These are phyloP conservation scores for Wallemia hederae DNA, from an alignment of 1,284 basidiomycete species.

Conservation along the genomic window DNA sequence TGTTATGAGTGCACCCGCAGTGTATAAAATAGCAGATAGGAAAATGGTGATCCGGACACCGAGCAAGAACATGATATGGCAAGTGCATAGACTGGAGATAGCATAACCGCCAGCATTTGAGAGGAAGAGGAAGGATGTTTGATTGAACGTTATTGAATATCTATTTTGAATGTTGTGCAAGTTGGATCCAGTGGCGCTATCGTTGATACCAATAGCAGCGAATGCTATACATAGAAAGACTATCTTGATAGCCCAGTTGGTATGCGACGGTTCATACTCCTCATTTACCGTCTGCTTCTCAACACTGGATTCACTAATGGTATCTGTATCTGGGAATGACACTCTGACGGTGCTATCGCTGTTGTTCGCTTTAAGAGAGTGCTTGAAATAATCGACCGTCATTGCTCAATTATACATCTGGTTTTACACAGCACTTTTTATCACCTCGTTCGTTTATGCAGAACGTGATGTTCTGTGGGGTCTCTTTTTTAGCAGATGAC, in stretches of 20 bases:
- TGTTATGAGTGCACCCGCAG: background rate
- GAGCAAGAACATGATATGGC: background rate
- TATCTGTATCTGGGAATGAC: too few species aligned
- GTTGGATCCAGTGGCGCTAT: background rate
- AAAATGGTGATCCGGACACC: background rate
- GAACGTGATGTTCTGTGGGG: too few species aligned
- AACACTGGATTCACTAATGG: too few species aligned
- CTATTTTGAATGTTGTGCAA: background rate
- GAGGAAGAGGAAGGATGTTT: background rate
- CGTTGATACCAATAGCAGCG: background rate
- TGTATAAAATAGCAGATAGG: background rate
- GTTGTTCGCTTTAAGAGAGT: too few species aligned
- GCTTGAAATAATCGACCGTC: too few species aligned
- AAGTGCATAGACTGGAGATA: background rate
- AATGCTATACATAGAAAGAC: background rate
- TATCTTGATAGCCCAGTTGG: background rate
- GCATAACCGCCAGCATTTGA: background rate
- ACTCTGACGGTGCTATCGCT: too few species aligned
- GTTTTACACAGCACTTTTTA: too few species aligned
- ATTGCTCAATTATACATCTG: too few species aligned
- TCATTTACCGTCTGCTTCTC: too few species aligned
- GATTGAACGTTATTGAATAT: background rate
- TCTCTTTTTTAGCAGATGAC: too few species aligned
- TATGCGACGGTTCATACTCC: too few species aligned
- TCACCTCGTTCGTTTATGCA: too few species aligned